These are phyloP conservation scores for Metschnikowia shivogae DNA, from an alignment of 805 yeast species.

Conservation along the genomic window DNA sequence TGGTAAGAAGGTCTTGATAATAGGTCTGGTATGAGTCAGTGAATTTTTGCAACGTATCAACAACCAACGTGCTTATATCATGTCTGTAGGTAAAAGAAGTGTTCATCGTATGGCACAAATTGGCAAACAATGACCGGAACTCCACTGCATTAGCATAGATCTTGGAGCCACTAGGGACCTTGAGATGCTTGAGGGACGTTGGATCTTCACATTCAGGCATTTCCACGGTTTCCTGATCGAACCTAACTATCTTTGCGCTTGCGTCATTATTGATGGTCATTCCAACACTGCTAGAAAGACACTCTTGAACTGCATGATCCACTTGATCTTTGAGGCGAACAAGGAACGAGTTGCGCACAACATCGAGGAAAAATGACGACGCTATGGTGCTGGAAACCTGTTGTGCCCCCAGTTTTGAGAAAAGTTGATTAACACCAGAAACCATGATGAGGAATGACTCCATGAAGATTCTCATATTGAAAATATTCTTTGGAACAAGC, in stretches of 20 bases:
- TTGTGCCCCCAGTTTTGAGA: constrained; percentile 17
- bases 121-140: constrained; percentile 44
- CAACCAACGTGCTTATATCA: constrained; percentile 47
- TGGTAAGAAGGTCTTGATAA: constrained; percentile 35
- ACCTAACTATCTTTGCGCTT: constrained; percentile 2
- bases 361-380: constrained; percentile 51
- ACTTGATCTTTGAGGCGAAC: constrained; percentile 60
- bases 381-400: constrained; percentile 16
- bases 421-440: constrained; percentile 47
- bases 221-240: constrained; percentile 8
- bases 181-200: neutral
- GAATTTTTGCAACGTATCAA: constrained; percentile 37
- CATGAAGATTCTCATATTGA: constrained; percentile 74
- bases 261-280: constrained; percentile 5
- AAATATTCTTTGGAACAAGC: constrained; percentile 64
- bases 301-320: constrained; percentile 46
- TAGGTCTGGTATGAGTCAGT: constrained; percentile 30
- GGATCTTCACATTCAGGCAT: constrained; percentile 7
- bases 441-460: constrained; percentile 70
- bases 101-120: constrained; percentile 50
- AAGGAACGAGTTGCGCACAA: constrained; percentile 61
- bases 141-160: constrained; percentile 42
- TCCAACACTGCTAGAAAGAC: constrained; percentile 17
- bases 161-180: constrained; percentile 4
- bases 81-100: constrained; percentile 57